These are phyloP conservation scores for Macrolepiota albuminosa DNA, from an alignment of 768 basidiomycete genomes.

Conservation along the genomic window DNA sequence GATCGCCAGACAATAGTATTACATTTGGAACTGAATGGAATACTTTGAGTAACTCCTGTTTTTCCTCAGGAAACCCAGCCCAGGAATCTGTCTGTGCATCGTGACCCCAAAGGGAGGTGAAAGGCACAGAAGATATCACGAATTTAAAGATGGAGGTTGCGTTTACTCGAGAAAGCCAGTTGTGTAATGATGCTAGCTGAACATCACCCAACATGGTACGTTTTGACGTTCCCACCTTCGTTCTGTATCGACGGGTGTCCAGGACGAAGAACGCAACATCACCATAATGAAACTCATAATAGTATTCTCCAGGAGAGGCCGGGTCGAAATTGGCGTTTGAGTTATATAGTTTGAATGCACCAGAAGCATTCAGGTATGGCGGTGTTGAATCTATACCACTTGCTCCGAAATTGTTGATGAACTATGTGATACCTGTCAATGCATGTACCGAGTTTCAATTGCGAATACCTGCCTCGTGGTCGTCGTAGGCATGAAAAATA, in stretches of 20 bases:
- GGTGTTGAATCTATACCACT: slow-evolving; percentile 44
- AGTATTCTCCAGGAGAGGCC: slow-evolving; percentile 35
- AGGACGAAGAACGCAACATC: slow-evolving; percentile 76
- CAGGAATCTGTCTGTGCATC: slow-evolving; percentile 65
- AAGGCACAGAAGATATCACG: slow-evolving; percentile 67
- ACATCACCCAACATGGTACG: slow-evolving; percentile 67
- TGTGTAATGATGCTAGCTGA: slow-evolving; percentile 55
- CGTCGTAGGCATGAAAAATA: slow-evolving; percentile 66
- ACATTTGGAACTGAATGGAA: slow-evolving; percentile 69
- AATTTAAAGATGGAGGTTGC: slow-evolving; percentile 74
- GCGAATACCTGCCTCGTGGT: slow-evolving; percentile 50
- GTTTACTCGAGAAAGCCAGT: slow-evolving; percentile 68
- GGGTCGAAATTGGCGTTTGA: slow-evolving; percentile 61
- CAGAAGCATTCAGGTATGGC: slow-evolving; percentile 54
- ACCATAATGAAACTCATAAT: slow-evolving; percentile 60
- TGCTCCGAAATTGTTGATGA: slow-evolving; percentile 66
- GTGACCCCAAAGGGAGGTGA: slow-evolving; percentile 66
- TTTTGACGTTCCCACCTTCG: slow-evolving; percentile 5
- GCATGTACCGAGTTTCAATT: background rate
- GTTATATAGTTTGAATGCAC: slow-evolving; percentile 60
- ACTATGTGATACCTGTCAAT: slow-evolving; percentile 25
- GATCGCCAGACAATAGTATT: slow-evolving; percentile 64
- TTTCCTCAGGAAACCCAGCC: slow-evolving; percentile 60
- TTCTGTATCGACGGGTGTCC: slow-evolving; percentile 31
- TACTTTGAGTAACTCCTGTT: slow-evolving; percentile 48